Conservation (phyloP, 495 filamentous ascomycete genomes). For the Chaetomium cochliodes region DNA sequence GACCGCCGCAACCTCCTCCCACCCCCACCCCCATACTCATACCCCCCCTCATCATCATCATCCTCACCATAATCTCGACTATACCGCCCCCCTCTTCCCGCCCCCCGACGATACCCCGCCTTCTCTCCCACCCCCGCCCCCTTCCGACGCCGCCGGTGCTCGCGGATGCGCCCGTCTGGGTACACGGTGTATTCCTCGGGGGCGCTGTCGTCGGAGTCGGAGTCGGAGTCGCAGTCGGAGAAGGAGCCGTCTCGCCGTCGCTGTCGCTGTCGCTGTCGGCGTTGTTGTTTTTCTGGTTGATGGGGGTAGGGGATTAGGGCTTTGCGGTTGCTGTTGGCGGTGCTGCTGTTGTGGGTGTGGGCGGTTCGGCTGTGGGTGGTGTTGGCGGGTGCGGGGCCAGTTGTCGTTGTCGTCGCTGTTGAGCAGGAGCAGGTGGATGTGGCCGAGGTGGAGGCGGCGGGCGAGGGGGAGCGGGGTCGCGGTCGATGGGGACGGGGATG, state of each 20-base stretch:
- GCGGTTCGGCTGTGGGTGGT: neutral
- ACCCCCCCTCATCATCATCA: neutral
- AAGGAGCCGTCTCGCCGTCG: neutral
- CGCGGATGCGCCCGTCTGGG: slow-evolving; percentile 12
- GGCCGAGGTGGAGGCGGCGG: neutral
- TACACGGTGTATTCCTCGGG: slow-evolving; percentile 18
- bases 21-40: neutral
- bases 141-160: neutral
- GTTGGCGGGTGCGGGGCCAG: too few species aligned
- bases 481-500: too few species aligned
- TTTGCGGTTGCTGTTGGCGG: neutral
- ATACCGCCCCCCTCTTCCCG: too few species aligned
- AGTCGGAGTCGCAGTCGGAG: neutral
- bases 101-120: neutral
- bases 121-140: neutral
- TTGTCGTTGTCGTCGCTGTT: neutral
- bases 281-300: neutral
- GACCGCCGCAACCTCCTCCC: neutral
- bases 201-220: neutral
- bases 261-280: neutral
- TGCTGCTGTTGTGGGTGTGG: neutral
- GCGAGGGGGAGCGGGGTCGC: neutral
- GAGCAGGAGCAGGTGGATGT: slow-evolving; percentile 4
- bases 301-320: neutral
- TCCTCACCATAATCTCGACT: neutral